Conservation (phyloP, 371 early-diverging fungal species). For the Mucor saturninus region DNA sequence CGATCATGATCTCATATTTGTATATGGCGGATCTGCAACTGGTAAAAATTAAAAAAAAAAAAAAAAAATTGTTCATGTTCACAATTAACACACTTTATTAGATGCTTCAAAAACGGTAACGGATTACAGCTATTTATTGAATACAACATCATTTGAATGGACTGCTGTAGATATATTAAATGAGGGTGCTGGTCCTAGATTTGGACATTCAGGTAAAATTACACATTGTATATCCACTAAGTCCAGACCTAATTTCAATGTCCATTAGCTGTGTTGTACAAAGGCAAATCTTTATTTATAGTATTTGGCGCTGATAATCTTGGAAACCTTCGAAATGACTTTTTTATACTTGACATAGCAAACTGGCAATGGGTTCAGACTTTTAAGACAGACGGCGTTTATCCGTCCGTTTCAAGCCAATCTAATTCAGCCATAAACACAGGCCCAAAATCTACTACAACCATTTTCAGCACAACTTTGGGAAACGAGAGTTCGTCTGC, state of each 20-base stretch:
- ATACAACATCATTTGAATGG: constrained; percentile 22
- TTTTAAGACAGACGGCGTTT: constrained; percentile 14
- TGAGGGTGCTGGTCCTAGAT: constrained; percentile 18
- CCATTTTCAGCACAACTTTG: neutral
- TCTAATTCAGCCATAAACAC: neutral
- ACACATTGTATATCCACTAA: neutral
- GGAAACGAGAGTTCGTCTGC: neutral
- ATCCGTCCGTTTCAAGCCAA: neutral
- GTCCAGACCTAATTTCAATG: neutral
- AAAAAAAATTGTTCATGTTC: neutral
- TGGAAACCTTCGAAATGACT: constrained; percentile 22
- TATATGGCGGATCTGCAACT: constrained; percentile 25
- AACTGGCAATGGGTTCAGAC: constrained; percentile 18
- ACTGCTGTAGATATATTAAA: constrained; percentile 6
- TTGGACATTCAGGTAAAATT: constrained; percentile 30
- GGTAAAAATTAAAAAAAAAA: constrained; percentile 10
- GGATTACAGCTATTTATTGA: constrained; percentile 21
- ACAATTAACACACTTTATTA: neutral
- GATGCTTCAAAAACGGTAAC: constrained; percentile 7
- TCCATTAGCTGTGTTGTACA: constrained; percentile 7
- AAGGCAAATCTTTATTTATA: constrained; percentile 18
- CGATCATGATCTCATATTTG: constrained; percentile 16
- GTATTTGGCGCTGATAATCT: constrained; percentile 26
- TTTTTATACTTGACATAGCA: constrained; percentile 16
- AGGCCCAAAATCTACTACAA: neutral